phyloP scores from a whole-genome alignment of 495 filamentous ascomycete species.

The Poronia punctata region DNA sequence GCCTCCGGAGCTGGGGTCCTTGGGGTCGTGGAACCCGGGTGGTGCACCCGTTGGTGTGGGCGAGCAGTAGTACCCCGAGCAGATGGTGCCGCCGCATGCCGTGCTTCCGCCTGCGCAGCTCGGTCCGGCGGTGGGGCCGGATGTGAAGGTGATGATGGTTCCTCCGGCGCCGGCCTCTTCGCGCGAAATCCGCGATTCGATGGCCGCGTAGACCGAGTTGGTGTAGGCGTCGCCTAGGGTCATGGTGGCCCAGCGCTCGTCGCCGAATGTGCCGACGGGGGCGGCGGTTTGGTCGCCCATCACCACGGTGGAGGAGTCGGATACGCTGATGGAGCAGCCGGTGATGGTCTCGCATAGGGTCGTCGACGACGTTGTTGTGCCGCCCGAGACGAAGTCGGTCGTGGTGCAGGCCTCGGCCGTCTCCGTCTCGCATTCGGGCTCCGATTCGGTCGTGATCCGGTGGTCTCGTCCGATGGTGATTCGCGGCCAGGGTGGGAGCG shows the following conservation, averaged over 20 bases:
- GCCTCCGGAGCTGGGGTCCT: not conserved
- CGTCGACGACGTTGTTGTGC: not conserved
- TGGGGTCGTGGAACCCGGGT: not conserved
- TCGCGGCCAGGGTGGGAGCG: slow-evolving; percentile 12
- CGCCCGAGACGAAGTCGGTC: not conserved
- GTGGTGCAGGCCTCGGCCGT: not conserved
- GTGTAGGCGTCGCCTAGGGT: not conserved
- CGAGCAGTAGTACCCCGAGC: slow-evolving; percentile 13
- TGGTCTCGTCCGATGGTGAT: slow-evolving; percentile 14
- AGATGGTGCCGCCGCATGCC: slow-evolving; percentile 7
- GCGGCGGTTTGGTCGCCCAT: not conserved
- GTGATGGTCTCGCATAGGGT: not conserved
- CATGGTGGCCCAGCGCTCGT: not conserved
- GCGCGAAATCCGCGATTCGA: not conserved
- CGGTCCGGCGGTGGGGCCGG: not conserved
- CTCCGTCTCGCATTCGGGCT: not conserved
- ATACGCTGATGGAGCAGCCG: not conserved
- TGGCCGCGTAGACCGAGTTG: not conserved
- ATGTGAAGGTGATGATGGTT: not conserved
- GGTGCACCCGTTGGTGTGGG: slow-evolving; percentile 3
- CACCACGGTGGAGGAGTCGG: not conserved
- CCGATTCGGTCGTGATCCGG: slow-evolving; percentile 4
- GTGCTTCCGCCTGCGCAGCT: slow-evolving; percentile 6
- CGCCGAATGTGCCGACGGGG: not conserved
- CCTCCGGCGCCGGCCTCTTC: not conserved